Base-by-base conservation (phyloP, 495 filamentous ascomycete genomes). In the Cairneyella variabilis region DNA sequence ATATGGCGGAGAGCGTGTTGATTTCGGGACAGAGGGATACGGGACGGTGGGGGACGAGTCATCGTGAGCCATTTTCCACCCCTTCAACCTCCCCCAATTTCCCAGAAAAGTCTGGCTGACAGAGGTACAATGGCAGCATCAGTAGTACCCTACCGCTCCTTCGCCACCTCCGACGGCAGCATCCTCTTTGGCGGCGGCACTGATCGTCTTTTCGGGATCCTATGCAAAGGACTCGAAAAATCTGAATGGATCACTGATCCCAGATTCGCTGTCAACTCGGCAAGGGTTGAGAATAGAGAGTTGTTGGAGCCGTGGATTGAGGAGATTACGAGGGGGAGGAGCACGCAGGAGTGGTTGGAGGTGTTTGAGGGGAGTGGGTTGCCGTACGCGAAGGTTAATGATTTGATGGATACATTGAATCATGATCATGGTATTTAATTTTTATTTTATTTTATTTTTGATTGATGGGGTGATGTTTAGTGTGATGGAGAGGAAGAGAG, bases 321-420 rank as follows among this genome's bases (percentile, higher is more conserved):
- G 60, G 72, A 71, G 37, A 80, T 84, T 42, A 95, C 88, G 9
- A 67, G 69, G 36, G 79, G 83, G 57, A 91, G 86, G 71, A 95
- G 88, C 6, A 97, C 91, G 1, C 71, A 83, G 53, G 87, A 97
- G 63, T 98, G 93, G 93, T 70, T 97, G 12, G 79, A 88, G 0
- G 73, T 95, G 14, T 82, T 98, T 28, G 89, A 97, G 59, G 89
- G 88, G 16, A 86, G 84, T 51, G 93, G 93, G 20, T 84, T 97
- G 84, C 93, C 93, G 9, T 97, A 97, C 71, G 89, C 91, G 1
- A 87, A 93, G 0, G 84, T 98, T 46, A 97, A 97, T 63, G 92
- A 97, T 63, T 83, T 98, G 10, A 83, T 92, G 66, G 76, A 73
- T 8, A 88, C 92, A 2, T 70, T 98, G 37, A 84, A 85, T 39